These are phyloP conservation scores for Ophiocordyceps sinensis DNA, from an alignment of 2,329 filamentous ascomycete genomes.

Conservation along the genomic window DNA sequence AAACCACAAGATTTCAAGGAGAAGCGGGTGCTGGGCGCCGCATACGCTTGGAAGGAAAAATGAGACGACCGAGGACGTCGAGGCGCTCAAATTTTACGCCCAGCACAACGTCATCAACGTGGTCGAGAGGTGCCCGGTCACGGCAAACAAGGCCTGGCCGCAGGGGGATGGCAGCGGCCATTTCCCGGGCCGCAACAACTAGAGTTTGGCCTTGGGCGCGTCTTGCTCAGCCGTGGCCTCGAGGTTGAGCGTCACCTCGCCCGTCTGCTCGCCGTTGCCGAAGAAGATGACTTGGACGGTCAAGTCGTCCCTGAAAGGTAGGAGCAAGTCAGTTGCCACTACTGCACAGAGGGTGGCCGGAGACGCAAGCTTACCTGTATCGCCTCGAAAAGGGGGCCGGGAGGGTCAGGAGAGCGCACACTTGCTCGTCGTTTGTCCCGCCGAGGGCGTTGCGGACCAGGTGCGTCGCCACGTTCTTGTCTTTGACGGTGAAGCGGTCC, in stretches of 20 bases:
- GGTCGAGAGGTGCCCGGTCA: not conserved
- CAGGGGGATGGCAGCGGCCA: not conserved
- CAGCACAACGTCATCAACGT: not conserved
- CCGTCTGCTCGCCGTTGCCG: conserved; percentile 62
- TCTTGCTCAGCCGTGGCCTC: conserved; percentile 57
- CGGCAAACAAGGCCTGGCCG: not conserved
- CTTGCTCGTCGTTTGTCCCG: conserved; percentile 83
- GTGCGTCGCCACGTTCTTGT: conserved; percentile 93
- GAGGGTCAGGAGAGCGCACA: conserved; percentile 81
- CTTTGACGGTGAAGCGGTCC: conserved; percentile 81
- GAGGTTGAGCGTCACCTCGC: conserved; percentile 68
- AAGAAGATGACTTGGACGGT: conserved; percentile 99
- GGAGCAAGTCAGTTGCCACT: not conserved
- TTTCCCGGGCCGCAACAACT: conserved; percentile 3
- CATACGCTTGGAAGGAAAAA: not conserved
- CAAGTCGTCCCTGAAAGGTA: conserved; percentile 59
- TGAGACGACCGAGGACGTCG: not conserved
- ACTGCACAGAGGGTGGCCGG: no score
- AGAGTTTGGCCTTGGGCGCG: conserved; percentile 24
- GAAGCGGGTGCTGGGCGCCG: no score
- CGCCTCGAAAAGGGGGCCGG: conserved; percentile 82
- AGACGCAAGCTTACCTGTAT: conserved; percentile 49
- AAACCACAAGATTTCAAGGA: no score
- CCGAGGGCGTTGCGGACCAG: conserved; percentile 89
- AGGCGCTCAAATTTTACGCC: not conserved